These are phyloP conservation scores for Euphrasia arctica DNA, from an alignment of 305 asterid genomes.

Conservation along the genomic window DNA sequence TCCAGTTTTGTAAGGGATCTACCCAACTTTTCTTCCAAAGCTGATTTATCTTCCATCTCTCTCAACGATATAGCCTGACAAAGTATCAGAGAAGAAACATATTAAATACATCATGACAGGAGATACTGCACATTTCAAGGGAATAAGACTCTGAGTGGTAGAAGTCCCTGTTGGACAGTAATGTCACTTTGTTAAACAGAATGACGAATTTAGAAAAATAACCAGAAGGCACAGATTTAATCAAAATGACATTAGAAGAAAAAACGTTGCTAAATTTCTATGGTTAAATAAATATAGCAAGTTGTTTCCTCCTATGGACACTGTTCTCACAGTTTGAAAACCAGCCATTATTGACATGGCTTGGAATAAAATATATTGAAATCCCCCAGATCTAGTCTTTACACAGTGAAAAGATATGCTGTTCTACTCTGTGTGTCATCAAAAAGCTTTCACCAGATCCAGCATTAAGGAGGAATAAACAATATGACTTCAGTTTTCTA, in stretches of 20 bases:
- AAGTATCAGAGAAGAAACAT: constrained; percentile 20
- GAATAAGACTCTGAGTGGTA: constrained; percentile 1
- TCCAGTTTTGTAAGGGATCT: constrained; percentile 83
- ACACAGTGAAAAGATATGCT: background rate
- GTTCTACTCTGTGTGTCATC: background rate
- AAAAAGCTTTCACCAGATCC: background rate
- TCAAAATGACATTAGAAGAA: background rate
- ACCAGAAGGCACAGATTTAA: background rate
- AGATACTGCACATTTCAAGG: constrained; percentile 3
- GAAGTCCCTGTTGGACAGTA: constrained; percentile 12
- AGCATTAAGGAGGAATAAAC: constrained; percentile 12
- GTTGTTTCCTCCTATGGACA: background rate
- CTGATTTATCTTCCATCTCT: constrained; percentile 78
- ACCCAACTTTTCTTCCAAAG: constrained; percentile 92
- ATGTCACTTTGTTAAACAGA: constrained; percentile 24
- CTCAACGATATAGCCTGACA: constrained; percentile 77
- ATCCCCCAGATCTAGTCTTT: background rate
- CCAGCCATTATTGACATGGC: background rate
- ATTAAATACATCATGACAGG: constrained; percentile 15
- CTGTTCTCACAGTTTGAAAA: background rate
- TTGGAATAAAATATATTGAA: constrained; percentile 1
- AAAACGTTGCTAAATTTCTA: background rate
- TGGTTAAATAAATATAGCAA: background rate
- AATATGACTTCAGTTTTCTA: constrained; percentile 1
- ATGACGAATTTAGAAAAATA: background rate